Percentiles rank a stretch among this genome's conserved stretches.
These are phyloP conservation scores for Westerdykella ornata DNA, from an alignment of 2,329 filamentous ascomycete species.

Conservation along the genomic window DNA sequence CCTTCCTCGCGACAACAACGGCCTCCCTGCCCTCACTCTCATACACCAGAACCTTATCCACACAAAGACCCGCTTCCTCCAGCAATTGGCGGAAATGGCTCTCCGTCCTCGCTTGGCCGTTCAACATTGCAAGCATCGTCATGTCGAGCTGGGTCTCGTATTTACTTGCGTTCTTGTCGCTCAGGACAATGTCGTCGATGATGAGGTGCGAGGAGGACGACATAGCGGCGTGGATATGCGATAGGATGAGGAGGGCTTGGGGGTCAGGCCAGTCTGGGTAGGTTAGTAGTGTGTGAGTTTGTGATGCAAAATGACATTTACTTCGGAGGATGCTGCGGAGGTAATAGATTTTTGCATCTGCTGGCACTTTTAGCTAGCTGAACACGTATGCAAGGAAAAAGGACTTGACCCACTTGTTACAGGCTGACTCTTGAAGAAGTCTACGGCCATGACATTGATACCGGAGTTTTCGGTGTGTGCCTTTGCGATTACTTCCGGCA, in stretches of 20 bases:
- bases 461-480: neutral
- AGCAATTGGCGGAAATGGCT: neutral
- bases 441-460: neutral
- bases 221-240: conserved; percentile 5
- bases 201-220: neutral
- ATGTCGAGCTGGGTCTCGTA: neutral
- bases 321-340: neutral
- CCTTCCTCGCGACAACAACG: no score
- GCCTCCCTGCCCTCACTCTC: no score
- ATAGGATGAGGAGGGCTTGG: conserved; percentile 1
- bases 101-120: neutral
- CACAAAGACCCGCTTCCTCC: neutral
- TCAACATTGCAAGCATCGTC: neutral
- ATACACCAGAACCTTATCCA: no score
- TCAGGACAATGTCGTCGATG: neutral
- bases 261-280: conserved; percentile 1
- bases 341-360: neutral
- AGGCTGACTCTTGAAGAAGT: neutral
- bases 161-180: neutral
- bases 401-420: neutral
- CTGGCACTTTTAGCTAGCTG: neutral
- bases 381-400: no score
- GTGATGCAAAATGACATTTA: no score
- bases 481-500: conserved; percentile 1
- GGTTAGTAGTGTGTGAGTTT: neutral